Evolutionary conservation across 1,284 basidiomycete genomes (phyloP).

Genomic region (Fereydounia khargensis): DNA sequence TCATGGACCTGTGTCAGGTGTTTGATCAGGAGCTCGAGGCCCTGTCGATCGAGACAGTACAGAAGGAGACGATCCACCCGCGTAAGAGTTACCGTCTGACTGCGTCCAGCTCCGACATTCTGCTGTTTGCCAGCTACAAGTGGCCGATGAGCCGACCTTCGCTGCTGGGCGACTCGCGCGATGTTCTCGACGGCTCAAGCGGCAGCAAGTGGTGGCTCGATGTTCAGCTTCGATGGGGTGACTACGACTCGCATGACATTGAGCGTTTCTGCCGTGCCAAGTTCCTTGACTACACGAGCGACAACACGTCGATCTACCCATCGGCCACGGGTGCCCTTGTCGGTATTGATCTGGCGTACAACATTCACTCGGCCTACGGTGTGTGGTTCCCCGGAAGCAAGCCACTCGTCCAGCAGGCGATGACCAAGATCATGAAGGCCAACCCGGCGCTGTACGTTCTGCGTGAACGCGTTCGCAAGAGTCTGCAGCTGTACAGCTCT

Average conservation of each 20-base stretch:
- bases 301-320: slow-evolving; percentile 88
- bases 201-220: slow-evolving; percentile 99
- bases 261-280: slow-evolving; percentile 90
- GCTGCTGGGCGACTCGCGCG: slow-evolving; percentile 91
- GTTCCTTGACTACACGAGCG: slow-evolving; percentile 83
- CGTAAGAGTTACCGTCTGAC: slow-evolving; percentile 99
- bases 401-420: slow-evolving; percentile 94
- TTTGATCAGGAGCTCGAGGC: slow-evolving; percentile 99
- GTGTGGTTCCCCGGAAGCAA: slow-evolving; percentile 99
- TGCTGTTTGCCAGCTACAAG: slow-evolving; percentile 84
- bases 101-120: slow-evolving; percentile 85
- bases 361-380: slow-evolving; percentile 97
- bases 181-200: slow-evolving; percentile 92
- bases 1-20: slow-evolving; percentile 93
- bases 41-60: slow-evolving; percentile 96
- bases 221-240: slow-evolving; percentile 94
- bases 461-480: slow-evolving; percentile 97
- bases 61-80: slow-evolving; percentile 97
- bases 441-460: slow-evolving; percentile 97
- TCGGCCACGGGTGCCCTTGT: slow-evolving; percentile 98
- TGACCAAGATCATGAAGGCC: slow-evolving; percentile 99
- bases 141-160: slow-evolving; percentile 98
- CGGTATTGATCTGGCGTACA: slow-evolving; percentile 96
- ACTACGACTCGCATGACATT: slow-evolving; percentile 85
- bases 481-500: slow-evolving; percentile 95